Conservation (phyloP, 2,329 filamentous ascomycete genomes). For the Cladophialophora yegresii region DNA sequence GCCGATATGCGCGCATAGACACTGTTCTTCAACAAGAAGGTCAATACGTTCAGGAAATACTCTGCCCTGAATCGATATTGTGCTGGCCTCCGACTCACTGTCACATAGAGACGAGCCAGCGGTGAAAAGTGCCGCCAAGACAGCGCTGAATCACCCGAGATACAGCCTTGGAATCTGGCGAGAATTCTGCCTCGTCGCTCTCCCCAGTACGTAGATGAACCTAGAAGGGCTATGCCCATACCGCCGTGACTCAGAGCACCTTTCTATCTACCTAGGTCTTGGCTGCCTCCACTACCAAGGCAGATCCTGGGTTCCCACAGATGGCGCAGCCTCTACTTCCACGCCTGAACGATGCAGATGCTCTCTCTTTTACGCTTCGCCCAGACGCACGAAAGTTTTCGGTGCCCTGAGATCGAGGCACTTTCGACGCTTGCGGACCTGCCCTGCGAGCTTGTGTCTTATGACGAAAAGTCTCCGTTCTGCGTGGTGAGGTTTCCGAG, state of each 20-base stretch:
- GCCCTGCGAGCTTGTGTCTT: slow-evolving; percentile 71
- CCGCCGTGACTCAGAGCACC: background rate
- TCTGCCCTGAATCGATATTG: background rate
- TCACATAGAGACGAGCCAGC: no score
- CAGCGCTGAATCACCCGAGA: background rate
- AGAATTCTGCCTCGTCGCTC: slow-evolving; percentile 11
- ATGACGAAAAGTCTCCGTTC: slow-evolving; percentile 76
- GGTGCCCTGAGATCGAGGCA: slow-evolving; percentile 77
- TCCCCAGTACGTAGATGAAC: background rate
- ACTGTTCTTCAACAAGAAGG: background rate
- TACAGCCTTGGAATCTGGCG: background rate
- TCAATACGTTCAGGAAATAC: background rate
- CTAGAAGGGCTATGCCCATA: background rate
- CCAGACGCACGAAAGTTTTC: slow-evolving; percentile 89
- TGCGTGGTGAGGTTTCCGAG: slow-evolving; percentile 67
- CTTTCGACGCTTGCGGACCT: slow-evolving; percentile 66
- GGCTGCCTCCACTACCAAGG: background rate
- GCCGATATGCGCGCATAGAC: background rate
- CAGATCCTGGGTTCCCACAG: background rate
- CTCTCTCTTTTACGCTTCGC: slow-evolving; percentile 87
- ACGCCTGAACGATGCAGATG: slow-evolving; percentile 58
- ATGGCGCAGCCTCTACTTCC: background rate
- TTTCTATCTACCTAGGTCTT: background rate
- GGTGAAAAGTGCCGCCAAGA: background rate
- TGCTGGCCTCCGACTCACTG: no score